Evolutionary conservation across 225 moss, liverwort and hornwort species (phyloP).

Genomic region (Antitrichia curtipendula): DNA sequence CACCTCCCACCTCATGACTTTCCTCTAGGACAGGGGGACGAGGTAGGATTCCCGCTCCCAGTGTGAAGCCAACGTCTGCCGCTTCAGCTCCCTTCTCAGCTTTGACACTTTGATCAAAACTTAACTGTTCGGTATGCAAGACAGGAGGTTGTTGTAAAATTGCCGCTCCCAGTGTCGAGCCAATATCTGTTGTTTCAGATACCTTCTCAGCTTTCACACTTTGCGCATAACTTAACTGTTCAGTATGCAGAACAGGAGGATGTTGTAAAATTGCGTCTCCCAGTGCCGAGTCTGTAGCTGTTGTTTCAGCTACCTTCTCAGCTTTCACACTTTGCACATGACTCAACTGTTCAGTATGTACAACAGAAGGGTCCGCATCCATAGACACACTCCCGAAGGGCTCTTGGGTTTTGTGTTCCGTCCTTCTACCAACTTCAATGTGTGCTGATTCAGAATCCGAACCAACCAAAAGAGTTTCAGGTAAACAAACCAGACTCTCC

Average conservation of each 20-base stretch:
- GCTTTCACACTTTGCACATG: not conserved
- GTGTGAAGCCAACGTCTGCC: not conserved
- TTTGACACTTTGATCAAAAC: not conserved
- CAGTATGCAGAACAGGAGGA: not conserved
- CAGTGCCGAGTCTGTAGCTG: not conserved
- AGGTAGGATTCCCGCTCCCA: not conserved
- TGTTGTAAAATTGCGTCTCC: not conserved
- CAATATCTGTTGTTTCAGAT: not conserved
- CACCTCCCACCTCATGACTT: not conserved
- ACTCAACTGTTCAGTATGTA: conserved; percentile 1
- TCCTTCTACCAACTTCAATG: not conserved
- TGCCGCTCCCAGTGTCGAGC: not conserved
- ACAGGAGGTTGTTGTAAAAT: not conserved
- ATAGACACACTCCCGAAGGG: not conserved
- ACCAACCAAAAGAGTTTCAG: not conserved
- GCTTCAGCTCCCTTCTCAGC: conserved; percentile 1
- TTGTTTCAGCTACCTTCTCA: not conserved
- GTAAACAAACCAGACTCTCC: not conserved
- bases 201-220: conserved; percentile 5
- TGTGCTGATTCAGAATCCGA: not conserved
- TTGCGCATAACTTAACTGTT: not conserved
- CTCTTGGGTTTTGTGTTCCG: not conserved
- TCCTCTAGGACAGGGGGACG: not conserved
- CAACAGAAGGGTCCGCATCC: not conserved
- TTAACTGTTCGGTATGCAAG: not conserved